A percentile compares a stretch with the other conserved stretches of the same genome.
phyloP scores from a whole-genome alignment of 2,329 filamentous ascomycete species.

The Neofusicoccum sp. region DNA sequence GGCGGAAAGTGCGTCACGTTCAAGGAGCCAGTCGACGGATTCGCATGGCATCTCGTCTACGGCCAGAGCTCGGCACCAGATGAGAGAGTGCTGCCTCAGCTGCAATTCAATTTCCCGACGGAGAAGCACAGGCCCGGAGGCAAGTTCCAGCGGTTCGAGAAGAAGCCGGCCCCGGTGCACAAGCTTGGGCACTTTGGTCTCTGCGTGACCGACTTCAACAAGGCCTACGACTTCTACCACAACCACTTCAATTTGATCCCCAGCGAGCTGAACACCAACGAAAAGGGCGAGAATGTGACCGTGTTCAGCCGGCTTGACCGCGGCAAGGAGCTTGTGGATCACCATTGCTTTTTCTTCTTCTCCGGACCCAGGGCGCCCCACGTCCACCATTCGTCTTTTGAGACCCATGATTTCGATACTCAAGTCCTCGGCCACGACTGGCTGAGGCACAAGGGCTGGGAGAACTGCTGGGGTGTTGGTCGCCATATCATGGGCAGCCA shows the following conservation, averaged over 20 bases:
- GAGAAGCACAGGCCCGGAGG: slow-evolving; percentile 48
- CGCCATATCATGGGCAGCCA: slow-evolving; percentile 68
- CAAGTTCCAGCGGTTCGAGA: slow-evolving; percentile 45
- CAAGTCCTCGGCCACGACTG: slow-evolving; percentile 70
- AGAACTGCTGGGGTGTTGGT: slow-evolving; percentile 68
- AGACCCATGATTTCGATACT: slow-evolving; percentile 70
- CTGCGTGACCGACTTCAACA: slow-evolving; percentile 38
- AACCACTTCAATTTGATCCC: slow-evolving; percentile 48
- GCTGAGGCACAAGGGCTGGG: slow-evolving; percentile 61
- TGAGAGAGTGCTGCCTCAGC: slow-evolving; percentile 40
- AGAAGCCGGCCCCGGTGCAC: slow-evolving; percentile 17
- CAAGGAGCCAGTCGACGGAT: slow-evolving; percentile 45
- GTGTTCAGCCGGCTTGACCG: slow-evolving; percentile 57
- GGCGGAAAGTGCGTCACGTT: slow-evolving; percentile 48
- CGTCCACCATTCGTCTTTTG: slow-evolving; percentile 67
- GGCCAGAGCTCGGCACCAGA: slow-evolving; percentile 47
- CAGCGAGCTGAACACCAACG: slow-evolving; percentile 38
- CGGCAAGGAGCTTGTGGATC: slow-evolving; percentile 51
- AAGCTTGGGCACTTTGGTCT: slow-evolving; percentile 49
- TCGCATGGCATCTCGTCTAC: slow-evolving; percentile 54
- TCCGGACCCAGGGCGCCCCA: slow-evolving; percentile 40
- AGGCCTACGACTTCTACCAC: slow-evolving; percentile 45
- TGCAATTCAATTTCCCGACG: slow-evolving; percentile 50
- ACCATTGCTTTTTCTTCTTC: slow-evolving; percentile 56
- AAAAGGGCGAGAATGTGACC: slow-evolving; percentile 39